Base-by-base conservation (phyloP, 257 asterid species). In the Salvia rosmarinus region DNA sequence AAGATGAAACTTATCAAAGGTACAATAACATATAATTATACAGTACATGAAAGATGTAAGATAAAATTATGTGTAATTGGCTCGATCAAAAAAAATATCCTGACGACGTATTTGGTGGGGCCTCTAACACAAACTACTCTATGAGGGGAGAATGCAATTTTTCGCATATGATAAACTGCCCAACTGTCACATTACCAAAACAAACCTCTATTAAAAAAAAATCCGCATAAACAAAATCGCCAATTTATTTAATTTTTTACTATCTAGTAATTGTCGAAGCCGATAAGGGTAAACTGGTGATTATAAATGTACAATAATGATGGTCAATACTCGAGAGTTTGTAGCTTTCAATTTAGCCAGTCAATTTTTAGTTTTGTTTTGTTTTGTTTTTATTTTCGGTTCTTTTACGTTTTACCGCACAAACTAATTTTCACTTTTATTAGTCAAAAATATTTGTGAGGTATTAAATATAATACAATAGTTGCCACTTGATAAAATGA, bases 281-380 rank as follows among this genome's bases (percentile, higher is more conserved):
- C 64, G 42, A 66, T 60, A 63, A 72, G 78, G 83, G 80, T 34
- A 80, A 64, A 58, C 52, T 63, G 67, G 77, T 65, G 59, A 70
- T 52, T 9, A 70, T 6, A 51, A 54, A 52, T 49, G 39, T 17
- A 44, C 12, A 80, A 67, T n/a, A 21, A 63, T 49, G 82, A 65
- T 75, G 65, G 74, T 78, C 79, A 82, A 78, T 11, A 62, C 76
- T 71, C 68, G 17, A 35, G 50, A 71, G 35, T 44, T 58, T 71
- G 75, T 71, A 58, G 60, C 50, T 59, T 37, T 54, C 47, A 20
- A 14, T 68, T 8, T 54, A 68, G 54, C 23, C 51, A 9, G 6
- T 43, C 71, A 55, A 55, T 5, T 47, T 20, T 28, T 14, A 9
- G n/a, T n/a, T n/a, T n/a, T n/a, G n/a, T n/a, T n/a, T n/a, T 46